Base-by-base conservation (phyloP, 2,329 filamentous ascomycete species). In the Calonectria crousiana region DNA sequence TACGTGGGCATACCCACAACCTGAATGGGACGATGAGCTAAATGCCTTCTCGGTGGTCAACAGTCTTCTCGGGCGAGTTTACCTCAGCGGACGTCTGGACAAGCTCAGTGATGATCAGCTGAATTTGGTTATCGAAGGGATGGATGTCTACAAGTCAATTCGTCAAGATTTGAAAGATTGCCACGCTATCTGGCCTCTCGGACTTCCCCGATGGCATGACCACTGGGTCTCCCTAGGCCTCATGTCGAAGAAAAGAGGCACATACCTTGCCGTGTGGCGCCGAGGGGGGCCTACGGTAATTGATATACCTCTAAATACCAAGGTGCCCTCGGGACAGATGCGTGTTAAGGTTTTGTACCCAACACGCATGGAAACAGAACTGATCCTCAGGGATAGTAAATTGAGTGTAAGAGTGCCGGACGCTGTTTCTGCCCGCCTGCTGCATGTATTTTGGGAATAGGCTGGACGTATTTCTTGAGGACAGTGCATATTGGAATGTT, bases 41-140 rank as follows among this genome's bases (percentile, higher is more conserved):
- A 85, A 85, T 67, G 82, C 81, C 0, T 52, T 85, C 30, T 83
- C 83, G 0, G 81, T 85, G 2, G 77, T 84, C 10, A 85, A 84
- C 44, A 81, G 80, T 44, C 65, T 85, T 0, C 77, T 85, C 0
- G 84, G 83, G 0, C 78, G 83, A 0, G 69, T 84, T 0, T 81
- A 84, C 70, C 77, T 85, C 1, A 82, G 81, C 47, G 83, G 83
- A 30, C 73, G 78, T 2, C 66, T 84, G 3, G 81, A 84, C 64
- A 62, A 72, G 10, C 70, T 84, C 13, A 72, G 52, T 14, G 41
- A 68, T 5, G 36, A 71, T 4, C 82, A 84, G 71, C 73, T 80
- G 14, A 70, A 73, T 0, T 65, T 84, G 4, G 71, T 84, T n/a
- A 65, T 69, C 34, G 73, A 83, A 14, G 83, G 81, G 2, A 83